A percentile compares a stretch with the other conserved stretches of the same genome.
Conservation (phyloP, 1,284 basidiomycete species). For the Ustilago shanxiensis region DNA sequence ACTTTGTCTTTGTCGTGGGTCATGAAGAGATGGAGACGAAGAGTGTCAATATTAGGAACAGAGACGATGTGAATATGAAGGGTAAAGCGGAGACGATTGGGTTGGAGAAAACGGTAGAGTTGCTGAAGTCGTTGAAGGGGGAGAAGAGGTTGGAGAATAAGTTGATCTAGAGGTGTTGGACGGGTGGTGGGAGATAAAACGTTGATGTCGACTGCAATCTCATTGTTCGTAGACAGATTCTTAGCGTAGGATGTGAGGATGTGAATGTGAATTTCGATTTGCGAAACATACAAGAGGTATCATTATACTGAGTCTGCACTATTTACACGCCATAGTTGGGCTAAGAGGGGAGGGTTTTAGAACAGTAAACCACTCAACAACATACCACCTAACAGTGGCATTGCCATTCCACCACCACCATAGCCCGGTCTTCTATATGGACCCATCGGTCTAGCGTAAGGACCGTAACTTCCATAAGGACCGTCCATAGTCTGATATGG, state of each 20-base stretch:
- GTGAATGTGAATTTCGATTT: not conserved
- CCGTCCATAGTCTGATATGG: constrained; percentile 49
- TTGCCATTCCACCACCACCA: constrained; percentile 20
- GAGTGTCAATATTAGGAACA: constrained; percentile 92
- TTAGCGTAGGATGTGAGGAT: not conserved
- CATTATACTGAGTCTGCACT: not conserved
- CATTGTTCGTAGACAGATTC: not conserved
- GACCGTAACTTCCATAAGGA: constrained; percentile 44
- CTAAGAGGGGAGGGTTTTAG: constrained; percentile 8
- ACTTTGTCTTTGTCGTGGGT: constrained; percentile 97
- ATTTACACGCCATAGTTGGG: not conserved
- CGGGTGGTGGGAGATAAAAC: too few species aligned
- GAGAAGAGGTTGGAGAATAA: constrained; percentile 58
- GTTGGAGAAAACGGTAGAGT: constrained; percentile 51
- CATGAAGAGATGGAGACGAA: constrained; percentile 86
- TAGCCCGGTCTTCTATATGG: constrained; percentile 41
- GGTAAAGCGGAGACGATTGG: constrained; percentile 66
- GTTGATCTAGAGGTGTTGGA: not conserved
- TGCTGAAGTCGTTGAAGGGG: constrained; percentile 57
- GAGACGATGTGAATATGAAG: constrained; percentile 64
- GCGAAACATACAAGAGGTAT: constrained; percentile 12
- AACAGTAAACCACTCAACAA: constrained; percentile 54
- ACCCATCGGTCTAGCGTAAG: constrained; percentile 39
- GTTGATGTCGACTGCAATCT: not conserved
- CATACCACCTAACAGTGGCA: constrained; percentile 47